Evolutionary conservation across 2,329 filamentous ascomycete species (phyloP).

Genomic region (Phaeomoniella chlamydospora): DNA sequence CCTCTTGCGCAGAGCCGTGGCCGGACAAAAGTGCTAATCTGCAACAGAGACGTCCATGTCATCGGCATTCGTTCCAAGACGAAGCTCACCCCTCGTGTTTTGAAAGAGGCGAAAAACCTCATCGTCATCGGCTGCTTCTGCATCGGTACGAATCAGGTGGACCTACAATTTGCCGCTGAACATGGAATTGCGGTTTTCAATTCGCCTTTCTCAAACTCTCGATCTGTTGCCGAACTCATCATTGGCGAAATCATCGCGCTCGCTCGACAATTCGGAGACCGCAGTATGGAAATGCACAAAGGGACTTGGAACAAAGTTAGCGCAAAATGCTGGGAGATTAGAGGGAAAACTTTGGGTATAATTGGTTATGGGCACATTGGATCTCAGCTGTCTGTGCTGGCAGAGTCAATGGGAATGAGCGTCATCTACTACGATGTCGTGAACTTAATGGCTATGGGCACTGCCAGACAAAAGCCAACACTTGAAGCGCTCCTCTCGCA

Average conservation of each 20-base stretch:
- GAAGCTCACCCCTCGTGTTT: conserved; percentile 72
- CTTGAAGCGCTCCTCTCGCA: conserved; percentile 61
- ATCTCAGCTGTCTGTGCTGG: conserved; percentile 84
- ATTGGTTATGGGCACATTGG: conserved; percentile 97
- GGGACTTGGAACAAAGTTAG: conserved; percentile 98
- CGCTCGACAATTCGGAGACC: conserved; percentile 82
- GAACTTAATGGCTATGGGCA: conserved; percentile 88
- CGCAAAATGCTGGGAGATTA: conserved; percentile 91
- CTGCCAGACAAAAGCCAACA: conserved; percentile 65
- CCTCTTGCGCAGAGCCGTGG: background rate
- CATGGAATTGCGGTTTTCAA: conserved; percentile 97
- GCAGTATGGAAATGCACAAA: conserved; percentile 83
- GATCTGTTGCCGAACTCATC: conserved; percentile 89
- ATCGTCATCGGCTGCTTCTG: conserved; percentile 97
- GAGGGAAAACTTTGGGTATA: conserved; percentile 94
- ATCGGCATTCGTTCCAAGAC: conserved; percentile 98
- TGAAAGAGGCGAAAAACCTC: conserved; percentile 81
- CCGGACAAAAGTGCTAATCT: background rate
- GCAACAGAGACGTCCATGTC: conserved; percentile 72
- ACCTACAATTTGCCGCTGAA: conserved; percentile 67
- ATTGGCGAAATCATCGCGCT: conserved; percentile 87
- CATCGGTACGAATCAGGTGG: conserved; percentile 93
- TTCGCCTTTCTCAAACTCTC: conserved; percentile 94
- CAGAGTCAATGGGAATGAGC: conserved; percentile 94
- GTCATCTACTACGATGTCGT: conserved; percentile 96